Base-by-base conservation (phyloP, 495 filamentous ascomycete genomes). In the Friedmanniomyces simplex region DNA sequence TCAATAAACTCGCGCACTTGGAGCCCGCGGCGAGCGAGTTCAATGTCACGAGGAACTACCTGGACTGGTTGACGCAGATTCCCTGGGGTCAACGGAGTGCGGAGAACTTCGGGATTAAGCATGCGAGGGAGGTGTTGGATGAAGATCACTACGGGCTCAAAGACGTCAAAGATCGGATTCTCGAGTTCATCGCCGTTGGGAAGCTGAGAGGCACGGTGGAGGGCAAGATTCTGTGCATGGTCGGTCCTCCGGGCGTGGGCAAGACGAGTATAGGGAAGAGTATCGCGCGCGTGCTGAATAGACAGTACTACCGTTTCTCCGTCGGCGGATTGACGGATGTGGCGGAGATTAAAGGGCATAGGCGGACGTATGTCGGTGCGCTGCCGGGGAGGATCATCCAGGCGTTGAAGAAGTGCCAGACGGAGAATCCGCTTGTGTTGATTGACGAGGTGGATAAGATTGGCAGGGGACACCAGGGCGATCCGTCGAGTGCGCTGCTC, bases 391-490 rank as follows among this genome's bases (percentile, higher is more conserved):
- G 94, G 50, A 94, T 97, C 68, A 97, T 97, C 59, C 94, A 97
- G 72, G 94, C 94, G 22, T 75, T 99, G 55, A 99, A 99, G 82
- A 97, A 97, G 70, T 96, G 93, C 71, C 91, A 97, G 69, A 97
- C 94, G 0, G 94, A 97, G 68, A 99, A 99, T 68, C 94, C 94
- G 45, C 73, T 99, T 47, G 88, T 99, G 59, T 73, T 99, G 46
- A 96, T 99, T 65, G 94, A 99, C 68, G 94, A 99, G 69, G 77
- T 99, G 50, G 94, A 99, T 74, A 99, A 99, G 74, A 91, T 99
- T 68, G 91, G 94, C 12, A 81, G 87, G 37, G 94, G 91, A 2
- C 88, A 96, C 65, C 91, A 96, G 71, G 94, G 94, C 52, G 94
- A 99, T 61, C 94, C 94, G n/a, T 88, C 94, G 1, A 96, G 91